These are phyloP conservation scores for Cephaloascus albidus DNA, from an alignment of 805 yeast species.

Conservation along the genomic window DNA sequence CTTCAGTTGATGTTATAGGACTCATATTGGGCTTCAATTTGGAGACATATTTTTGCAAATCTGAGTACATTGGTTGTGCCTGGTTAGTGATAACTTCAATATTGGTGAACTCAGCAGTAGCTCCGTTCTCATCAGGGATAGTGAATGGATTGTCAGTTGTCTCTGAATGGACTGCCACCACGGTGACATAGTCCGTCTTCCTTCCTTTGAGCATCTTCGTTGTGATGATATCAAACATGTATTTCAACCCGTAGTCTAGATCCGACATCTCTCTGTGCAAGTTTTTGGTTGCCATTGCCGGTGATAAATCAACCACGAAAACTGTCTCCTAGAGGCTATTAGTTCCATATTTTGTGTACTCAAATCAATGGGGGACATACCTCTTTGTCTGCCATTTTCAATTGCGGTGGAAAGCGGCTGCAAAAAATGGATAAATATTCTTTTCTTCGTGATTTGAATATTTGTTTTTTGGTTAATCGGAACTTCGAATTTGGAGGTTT, in stretches of 20 bases:
- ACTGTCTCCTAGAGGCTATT: conserved; percentile 19
- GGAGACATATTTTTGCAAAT: conserved; percentile 6
- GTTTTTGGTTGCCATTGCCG: conserved; percentile 28
- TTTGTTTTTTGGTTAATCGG: no score
- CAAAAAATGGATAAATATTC: no score
- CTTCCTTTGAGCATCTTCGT: conserved; percentile 15
- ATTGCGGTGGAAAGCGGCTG: no score
- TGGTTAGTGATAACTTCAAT: conserved; percentile 2
- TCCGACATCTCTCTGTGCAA: conserved; percentile 32
- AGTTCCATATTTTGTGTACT: background rate
- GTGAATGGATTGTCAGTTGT: conserved; percentile 1
- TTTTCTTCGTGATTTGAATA: no score
- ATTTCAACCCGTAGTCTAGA: conserved; percentile 26
- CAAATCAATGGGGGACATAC: conserved; percentile 6
- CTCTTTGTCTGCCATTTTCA: conserved; percentile 24
- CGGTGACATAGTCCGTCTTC: conserved; percentile 28
- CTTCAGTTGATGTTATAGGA: conserved; percentile 5
- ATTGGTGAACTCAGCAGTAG: background rate
- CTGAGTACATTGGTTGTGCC: conserved; percentile 10
- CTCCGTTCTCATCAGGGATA: background rate
- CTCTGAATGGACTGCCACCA: conserved; percentile 17
- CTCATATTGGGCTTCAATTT: conserved; percentile 4
- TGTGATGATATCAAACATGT: conserved; percentile 29
- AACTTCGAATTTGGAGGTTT: no score
- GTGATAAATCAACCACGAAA: conserved; percentile 42